Evolutionary conservation across 2,329 filamentous ascomycete genomes (phyloP).

Genomic region (Westerdykella aurantiaca): DNA sequence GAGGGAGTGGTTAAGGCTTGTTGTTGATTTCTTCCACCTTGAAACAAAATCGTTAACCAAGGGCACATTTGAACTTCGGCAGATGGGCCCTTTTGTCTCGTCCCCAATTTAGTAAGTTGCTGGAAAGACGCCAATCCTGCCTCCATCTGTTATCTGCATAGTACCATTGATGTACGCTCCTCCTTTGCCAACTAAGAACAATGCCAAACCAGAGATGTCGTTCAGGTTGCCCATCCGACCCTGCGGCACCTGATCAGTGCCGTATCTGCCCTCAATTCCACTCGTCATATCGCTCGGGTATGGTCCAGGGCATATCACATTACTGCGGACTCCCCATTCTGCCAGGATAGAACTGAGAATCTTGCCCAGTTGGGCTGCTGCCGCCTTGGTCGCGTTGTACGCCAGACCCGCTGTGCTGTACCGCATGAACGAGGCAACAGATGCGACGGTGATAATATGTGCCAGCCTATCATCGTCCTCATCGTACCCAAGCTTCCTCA

Average conservation of each 20-base stretch:
- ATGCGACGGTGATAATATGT: conserved; percentile 45
- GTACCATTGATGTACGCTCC: conserved; percentile 52
- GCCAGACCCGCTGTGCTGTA: conserved; percentile 34
- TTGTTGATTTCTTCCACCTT: no score
- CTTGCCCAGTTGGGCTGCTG: conserved; percentile 42
- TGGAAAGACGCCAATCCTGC: conserved; percentile 34
- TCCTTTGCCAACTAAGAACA: conserved; percentile 48
- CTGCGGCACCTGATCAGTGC: conserved; percentile 33
- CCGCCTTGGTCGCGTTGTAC: conserved; percentile 44
- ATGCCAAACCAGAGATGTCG: conserved; percentile 46
- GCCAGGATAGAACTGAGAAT: conserved; percentile 40
- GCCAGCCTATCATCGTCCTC: conserved; percentile 35
- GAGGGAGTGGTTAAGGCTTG: no score
- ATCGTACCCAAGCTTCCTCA: conserved; percentile 17
- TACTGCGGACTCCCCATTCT: conserved; percentile 43
- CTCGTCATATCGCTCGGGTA: conserved; percentile 44
- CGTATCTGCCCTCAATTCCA: conserved; percentile 22
- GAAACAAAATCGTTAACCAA: no score
- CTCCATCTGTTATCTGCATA: conserved; percentile 46
- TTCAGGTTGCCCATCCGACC: conserved; percentile 39
- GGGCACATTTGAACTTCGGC: no score
- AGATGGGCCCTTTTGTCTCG: no score
- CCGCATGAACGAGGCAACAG: conserved; percentile 38
- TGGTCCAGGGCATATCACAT: conserved; percentile 43
- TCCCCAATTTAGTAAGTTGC: conserved; percentile 23